These are phyloP conservation scores for Sporothrix inflata DNA, from an alignment of 2,329 filamentous ascomycete genomes.

Conservation along the genomic window DNA sequence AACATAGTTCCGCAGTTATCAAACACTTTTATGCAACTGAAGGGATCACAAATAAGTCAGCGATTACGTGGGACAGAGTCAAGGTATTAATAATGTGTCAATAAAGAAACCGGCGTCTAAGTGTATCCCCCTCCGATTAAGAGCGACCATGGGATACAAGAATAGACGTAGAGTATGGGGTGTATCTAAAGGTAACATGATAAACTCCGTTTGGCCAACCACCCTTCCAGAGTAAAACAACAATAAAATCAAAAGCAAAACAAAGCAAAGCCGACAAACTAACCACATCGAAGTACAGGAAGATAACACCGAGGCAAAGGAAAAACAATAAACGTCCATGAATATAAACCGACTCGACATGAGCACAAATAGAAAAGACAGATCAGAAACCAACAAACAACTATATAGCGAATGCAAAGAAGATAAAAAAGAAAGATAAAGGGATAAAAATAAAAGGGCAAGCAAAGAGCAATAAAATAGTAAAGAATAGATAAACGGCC, in stretches of 20 bases:
- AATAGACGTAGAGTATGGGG: conserved; percentile 11
- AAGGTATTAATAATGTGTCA: background rate
- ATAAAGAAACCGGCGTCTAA: conserved; percentile 8
- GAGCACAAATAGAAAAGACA: background rate
- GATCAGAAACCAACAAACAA: background rate
- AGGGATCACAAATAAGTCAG: too few relatives aligned
- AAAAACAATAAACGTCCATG: background rate
- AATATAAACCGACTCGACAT: background rate
- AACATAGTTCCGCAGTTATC: background rate
- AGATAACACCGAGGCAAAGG: background rate
- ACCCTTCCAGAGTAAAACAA: background rate
- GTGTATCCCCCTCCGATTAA: background rate
- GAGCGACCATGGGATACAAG: conserved; percentile 20
- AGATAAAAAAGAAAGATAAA: conserved; percentile 30
- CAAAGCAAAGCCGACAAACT: background rate
- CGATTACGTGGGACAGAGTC: background rate
- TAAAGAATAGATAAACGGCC: conserved; percentile 27
- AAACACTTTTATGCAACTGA: too few relatives aligned
- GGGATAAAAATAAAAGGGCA: conserved; percentile 23
- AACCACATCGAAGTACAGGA: conserved; percentile 7
- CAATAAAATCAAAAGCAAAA: background rate
- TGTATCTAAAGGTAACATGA: conserved; percentile 28
- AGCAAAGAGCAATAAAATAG: conserved; percentile 26
- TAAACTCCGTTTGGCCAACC: conserved; percentile 25
- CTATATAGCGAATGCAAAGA: background rate